These are phyloP conservation scores for Termitomyces eurrhizus DNA, from an alignment of 768 basidiomycete genomes.

Conservation along the genomic window DNA sequence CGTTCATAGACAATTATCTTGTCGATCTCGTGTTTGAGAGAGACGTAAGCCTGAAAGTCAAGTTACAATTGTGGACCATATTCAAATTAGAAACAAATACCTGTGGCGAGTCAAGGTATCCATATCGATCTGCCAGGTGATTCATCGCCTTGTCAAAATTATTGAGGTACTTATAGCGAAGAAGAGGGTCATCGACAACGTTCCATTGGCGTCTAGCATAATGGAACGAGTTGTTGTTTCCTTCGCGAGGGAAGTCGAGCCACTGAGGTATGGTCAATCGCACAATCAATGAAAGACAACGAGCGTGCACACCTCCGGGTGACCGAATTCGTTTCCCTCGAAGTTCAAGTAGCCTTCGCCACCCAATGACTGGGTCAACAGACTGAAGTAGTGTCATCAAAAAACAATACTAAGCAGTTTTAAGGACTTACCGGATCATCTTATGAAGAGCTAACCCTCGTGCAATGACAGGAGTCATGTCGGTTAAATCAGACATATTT, in stretches of 20 bases:
- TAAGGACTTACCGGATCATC: conserved; percentile 75
- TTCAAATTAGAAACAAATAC: conserved; percentile 28
- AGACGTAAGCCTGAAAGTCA: conserved; percentile 75
- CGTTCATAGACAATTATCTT: conserved; percentile 95
- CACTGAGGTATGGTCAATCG: conserved; percentile 47
- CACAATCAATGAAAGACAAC: not conserved
- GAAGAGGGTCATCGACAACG: conserved; percentile 75
- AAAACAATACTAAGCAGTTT: conserved; percentile 10
- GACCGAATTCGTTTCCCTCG: conserved; percentile 97
- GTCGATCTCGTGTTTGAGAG: conserved; percentile 90
- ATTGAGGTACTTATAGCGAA: conserved; percentile 94
- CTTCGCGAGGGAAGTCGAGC: conserved; percentile 98
- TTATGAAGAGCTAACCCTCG: conserved; percentile 94
- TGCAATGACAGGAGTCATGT: conserved; percentile 80
- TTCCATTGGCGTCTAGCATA: conserved; percentile 98
- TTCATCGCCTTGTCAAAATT: conserved; percentile 95
- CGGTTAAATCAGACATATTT: conserved; percentile 86
- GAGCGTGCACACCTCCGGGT: conserved; percentile 76
- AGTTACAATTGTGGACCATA: not conserved
- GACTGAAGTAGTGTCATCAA: conserved; percentile 37
- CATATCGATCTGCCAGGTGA: conserved; percentile 68
- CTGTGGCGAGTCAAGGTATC: conserved; percentile 82
- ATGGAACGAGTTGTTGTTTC: conserved; percentile 94
- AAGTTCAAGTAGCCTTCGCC: conserved; percentile 99
- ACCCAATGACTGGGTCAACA: conserved; percentile 88